Evolutionary conservation across 176 grass and related monocot species (phyloP), one percentile per base, ranked within the genome.

Genomic region (Puccinellia tenuiflora): DNA sequence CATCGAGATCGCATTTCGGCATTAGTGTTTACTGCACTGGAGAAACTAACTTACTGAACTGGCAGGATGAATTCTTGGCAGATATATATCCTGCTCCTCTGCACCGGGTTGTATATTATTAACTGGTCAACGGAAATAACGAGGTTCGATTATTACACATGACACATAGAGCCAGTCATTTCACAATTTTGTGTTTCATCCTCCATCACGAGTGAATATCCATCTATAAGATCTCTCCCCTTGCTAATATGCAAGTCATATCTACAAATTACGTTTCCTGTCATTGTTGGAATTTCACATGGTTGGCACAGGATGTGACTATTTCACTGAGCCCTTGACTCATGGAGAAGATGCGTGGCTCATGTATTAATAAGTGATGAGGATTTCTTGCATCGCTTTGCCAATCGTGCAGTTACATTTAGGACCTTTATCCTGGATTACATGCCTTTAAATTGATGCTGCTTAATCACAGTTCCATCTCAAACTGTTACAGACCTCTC

Each of bases 1-100:
- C 52, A 53, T 22, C 6, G n/a, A 68, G 46, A 18, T 39, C 42
- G 2, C 30, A 17, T 69, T 69, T 75, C 22, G 14, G 8, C 6
- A 60, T 3, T 26, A 43, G n/a, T n/a, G n/a, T n/a, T n/a, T n/a
- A n/a, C 7, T 65, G 21, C n/a, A 68, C 28, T 22, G 24, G 24
- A 9, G 45, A 18, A 85, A 59, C 42, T 39, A 68, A 37, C 57
- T 33, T 33, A 51, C 0, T 81, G 3, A 28, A 74, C 78, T 75
- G 60, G 29, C 38, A 54, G 48, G 28, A 48, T 42, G 29, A 18
- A 15, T 5, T 81, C 0, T 68, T 52, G 43, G 47, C 86, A 94
- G 92, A 94, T 83, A n/a, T n/a, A n/a, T n/a, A 87, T 94, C 37
- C 21, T 80, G 11, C 85, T 86, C 57, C 85, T 94, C 57, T 94